Evolutionary conservation across 306 rosid species (phyloP).

Genomic region (Castanospermum australe): DNA sequence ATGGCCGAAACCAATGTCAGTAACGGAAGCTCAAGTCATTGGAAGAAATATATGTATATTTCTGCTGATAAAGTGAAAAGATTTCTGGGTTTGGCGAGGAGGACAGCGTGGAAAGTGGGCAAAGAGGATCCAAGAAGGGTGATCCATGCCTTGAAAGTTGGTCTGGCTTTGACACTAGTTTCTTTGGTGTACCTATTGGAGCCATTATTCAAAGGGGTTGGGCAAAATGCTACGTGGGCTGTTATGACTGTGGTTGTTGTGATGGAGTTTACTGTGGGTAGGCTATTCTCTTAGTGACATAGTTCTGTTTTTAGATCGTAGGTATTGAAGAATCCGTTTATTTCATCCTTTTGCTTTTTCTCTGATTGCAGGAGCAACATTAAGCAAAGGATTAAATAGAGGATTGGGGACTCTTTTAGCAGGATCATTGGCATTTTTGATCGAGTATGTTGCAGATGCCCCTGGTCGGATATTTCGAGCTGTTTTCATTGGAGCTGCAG

Average conservation of each 20-base stretch:
- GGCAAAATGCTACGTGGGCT: constrained; percentile 83
- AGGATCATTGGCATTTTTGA: constrained; percentile 73
- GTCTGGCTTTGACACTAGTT: constrained; percentile 68
- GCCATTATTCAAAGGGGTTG: constrained; percentile 68
- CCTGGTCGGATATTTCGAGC: constrained; percentile 55
- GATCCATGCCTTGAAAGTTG: constrained; percentile 83
- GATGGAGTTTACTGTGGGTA: constrained; percentile 88
- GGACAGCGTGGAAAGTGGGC: constrained; percentile 58
- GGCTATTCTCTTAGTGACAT: not conserved
- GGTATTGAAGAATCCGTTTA: not conserved
- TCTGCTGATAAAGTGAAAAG: constrained; percentile 39
- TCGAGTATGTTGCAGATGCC: constrained; percentile 53
- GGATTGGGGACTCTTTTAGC: constrained; percentile 86
- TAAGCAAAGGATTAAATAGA: constrained; percentile 92
- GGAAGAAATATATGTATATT: constrained; percentile 23
- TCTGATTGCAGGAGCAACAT: constrained; percentile 69
- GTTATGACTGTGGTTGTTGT: constrained; percentile 97
- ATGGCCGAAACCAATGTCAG: constrained; percentile 29
- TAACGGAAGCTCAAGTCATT: constrained; percentile 18
- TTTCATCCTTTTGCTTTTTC: not conserved
- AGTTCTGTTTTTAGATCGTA: not conserved
- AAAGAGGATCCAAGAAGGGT: constrained; percentile 75
- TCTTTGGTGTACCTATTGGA: constrained; percentile 69
- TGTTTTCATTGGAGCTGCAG: constrained; percentile 70
- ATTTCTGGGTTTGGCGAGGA: constrained; percentile 40